Conservation (phyloP, 805 yeast species). For the Grigorovia yakushimaensis region DNA sequence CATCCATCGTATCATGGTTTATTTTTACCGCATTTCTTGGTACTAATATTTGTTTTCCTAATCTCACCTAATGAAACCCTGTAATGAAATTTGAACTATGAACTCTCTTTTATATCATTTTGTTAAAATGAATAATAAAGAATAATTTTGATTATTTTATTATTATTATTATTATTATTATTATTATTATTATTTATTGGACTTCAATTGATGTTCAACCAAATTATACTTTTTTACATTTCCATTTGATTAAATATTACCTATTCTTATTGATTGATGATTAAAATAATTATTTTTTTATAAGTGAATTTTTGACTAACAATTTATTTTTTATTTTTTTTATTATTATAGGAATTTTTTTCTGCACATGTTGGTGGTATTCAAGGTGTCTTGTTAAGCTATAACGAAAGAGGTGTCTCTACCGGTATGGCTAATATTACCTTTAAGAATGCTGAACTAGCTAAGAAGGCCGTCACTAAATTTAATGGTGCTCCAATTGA, state of each 20-base stretch:
- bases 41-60: neutral
- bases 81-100: neutral
- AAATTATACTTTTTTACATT: too few species aligned
- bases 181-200: neutral
- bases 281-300: neutral
- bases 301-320: conserved; percentile 3
- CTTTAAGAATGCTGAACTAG: conserved; percentile 60
- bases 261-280: neutral
- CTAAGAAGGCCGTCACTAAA: conserved; percentile 67
- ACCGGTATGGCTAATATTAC: conserved; percentile 85
- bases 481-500: conserved; percentile 93
- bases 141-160: too few species aligned
- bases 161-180: neutral
- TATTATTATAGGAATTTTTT: conserved; percentile 66
- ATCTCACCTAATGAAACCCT: neutral
- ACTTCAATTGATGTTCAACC: neutral
- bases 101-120: too few species aligned
- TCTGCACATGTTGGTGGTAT: conserved; percentile 82
- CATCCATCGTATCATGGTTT: too few species aligned
- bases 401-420: conserved; percentile 81
- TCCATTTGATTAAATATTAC: too few species aligned
- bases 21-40: too few species aligned
- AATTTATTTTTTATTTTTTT: conserved; percentile 6
- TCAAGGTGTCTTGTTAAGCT: conserved; percentile 56
- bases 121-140: too few species aligned